A percentile compares a stretch with the other conserved stretches of the same genome.
phyloP scores from a whole-genome alignment of 257 asterid species.

The Jaltomata sinuosa region DNA sequence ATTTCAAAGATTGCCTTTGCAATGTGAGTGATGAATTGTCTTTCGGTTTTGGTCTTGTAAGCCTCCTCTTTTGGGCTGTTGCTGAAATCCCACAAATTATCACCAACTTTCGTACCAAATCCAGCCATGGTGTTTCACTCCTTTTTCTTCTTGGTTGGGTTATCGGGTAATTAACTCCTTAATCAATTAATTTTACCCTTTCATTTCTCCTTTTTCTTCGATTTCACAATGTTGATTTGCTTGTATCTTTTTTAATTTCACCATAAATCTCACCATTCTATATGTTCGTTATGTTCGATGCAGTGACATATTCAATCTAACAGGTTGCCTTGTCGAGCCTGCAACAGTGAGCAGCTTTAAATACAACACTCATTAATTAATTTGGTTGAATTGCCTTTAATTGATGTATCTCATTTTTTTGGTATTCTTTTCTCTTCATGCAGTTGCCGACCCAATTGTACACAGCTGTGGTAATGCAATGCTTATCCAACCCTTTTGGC shows the following conservation, averaged over 20 bases:
- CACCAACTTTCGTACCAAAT: constrained; percentile 66
- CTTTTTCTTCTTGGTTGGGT: constrained; percentile 77
- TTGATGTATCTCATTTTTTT: background rate
- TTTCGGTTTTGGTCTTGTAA: constrained; percentile 62
- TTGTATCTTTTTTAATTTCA: background rate
- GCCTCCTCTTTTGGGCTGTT: constrained; percentile 72
- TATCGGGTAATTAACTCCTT: constrained; percentile 32
- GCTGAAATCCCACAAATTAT: constrained; percentile 95
- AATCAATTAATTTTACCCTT: background rate
- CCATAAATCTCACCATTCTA: background rate
- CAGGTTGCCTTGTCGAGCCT: constrained; percentile 90
- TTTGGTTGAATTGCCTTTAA: background rate
- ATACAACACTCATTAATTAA: background rate
- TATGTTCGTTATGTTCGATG: constrained; percentile 1
- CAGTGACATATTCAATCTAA: constrained; percentile 77
- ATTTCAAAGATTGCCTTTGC: constrained; percentile 78
- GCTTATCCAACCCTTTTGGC: background rate
- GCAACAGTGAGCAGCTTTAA: constrained; percentile 44
- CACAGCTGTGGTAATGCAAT: constrained; percentile 68
- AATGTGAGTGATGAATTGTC: constrained; percentile 51
- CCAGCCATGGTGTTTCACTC: constrained; percentile 82
- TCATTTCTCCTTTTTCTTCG: background rate
- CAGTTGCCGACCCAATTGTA: constrained; percentile 91
- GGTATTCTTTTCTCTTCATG: constrained; percentile 10
- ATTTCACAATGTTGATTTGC: background rate